These are phyloP conservation scores for Viridothelium virens DNA, from an alignment of 495 filamentous ascomycete genomes.

Conservation along the genomic window DNA sequence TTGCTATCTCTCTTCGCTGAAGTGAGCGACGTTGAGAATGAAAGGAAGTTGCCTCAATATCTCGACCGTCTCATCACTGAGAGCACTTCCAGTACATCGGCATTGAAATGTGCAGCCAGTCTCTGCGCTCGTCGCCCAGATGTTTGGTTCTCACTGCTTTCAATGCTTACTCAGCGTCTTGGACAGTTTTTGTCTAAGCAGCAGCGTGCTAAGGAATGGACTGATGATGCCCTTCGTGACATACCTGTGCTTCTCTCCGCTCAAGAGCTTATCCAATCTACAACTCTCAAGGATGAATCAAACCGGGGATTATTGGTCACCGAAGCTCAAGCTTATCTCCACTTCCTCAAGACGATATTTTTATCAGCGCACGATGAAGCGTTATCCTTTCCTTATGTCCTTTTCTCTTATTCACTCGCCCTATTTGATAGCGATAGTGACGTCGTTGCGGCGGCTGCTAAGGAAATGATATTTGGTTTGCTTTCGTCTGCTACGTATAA, in stretches of 20 bases:
- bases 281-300: background rate
- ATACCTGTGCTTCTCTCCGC: background rate
- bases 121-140: background rate
- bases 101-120: background rate
- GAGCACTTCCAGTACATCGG: background rate
- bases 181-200: background rate
- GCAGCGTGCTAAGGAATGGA: background rate
- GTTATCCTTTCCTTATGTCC: background rate
- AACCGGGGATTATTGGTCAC: background rate
- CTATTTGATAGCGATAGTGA: background rate
- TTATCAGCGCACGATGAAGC: background rate
- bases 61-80: background rate
- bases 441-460: background rate
- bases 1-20: background rate
- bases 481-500: background rate
- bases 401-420: background rate
- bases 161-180: background rate
- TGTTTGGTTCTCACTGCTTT: background rate
- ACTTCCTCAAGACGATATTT: background rate
- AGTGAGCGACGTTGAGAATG: background rate
- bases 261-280: background rate
- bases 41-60: background rate
- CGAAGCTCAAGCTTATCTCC: background rate
- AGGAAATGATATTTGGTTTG: constrained; percentile 7
- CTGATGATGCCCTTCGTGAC: background rate